Evolutionary conservation across 192 early-diverging fungal species (phyloP), one percentile per base, ranked within the genome.

Genomic region (Funneliformis mosseae): DNA sequence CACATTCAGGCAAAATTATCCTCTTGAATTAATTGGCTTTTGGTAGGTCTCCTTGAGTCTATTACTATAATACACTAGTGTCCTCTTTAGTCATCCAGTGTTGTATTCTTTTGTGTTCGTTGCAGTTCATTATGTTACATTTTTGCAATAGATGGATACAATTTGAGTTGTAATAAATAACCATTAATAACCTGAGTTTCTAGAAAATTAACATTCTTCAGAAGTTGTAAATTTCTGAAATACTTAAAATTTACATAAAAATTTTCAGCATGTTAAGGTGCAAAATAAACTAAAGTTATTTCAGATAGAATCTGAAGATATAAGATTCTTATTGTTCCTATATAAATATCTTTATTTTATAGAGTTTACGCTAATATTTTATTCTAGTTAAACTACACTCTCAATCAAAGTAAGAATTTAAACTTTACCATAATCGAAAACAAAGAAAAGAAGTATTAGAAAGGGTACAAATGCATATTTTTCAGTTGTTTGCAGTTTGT

Each of bases 231-330:
- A 67, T 1, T 67, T 67, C 64, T 67, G 64, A 23, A 50, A 50
- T 14, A 50, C 8, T 50, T 16, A 50, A 33, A n/a, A 11, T 14
- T 5, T 67, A 67, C 5, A n/a, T 0, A 5, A 67, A 25, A 14
- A 67, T 5, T 25, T 67, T 9, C 64, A 67, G 0, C 23, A 27
- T 8, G 25, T 67, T 23, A 67, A 67, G 1, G 0, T 25, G n/a
- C 6, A 67, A 25, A 67, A 67, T 38, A 23, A 67, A 28, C 64
- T 67, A 7, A 67, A 67, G 6, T 67, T 38, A 67, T 67, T 67
- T 8, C 27, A 67, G 25, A 67, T 67, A 5, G 64, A 67, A 38
- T 67, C 64, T 67, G 64, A 67, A 67, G 64, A 67, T 67, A 23
- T 28, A 67, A 67, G 25, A 28, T 12, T 66, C 23, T 67, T 67